Evolutionary conservation across 345 rosid genomes (phyloP).

Genomic region (Stellera chamaejasme): DNA sequence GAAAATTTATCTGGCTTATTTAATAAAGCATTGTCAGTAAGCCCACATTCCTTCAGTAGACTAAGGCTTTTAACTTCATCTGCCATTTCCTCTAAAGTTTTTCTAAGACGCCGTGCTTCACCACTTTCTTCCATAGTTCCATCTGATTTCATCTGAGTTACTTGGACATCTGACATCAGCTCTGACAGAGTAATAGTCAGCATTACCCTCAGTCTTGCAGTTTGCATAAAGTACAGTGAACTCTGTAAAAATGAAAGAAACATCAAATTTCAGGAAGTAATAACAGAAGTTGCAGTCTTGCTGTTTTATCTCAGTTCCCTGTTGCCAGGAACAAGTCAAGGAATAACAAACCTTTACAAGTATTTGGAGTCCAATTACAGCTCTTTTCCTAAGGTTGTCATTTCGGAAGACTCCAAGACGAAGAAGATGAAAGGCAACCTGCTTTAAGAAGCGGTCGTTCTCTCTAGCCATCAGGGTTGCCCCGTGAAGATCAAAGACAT

Average conservation of each 20-base stretch:
- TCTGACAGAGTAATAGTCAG: conserved; percentile 94
- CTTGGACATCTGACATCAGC: conserved; percentile 95
- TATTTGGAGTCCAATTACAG: conserved; percentile 91
- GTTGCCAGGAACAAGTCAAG: background rate
- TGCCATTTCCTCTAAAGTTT: conserved; percentile 87
- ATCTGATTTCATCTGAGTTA: conserved; percentile 91
- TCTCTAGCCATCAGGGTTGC: conserved; percentile 97
- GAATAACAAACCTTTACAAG: conserved; percentile 65
- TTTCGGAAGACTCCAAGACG: conserved; percentile 93
- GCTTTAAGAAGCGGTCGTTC: conserved; percentile 97
- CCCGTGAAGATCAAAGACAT: conserved; percentile 85
- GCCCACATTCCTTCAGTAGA: conserved; percentile 71
- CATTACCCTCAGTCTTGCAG: conserved; percentile 93
- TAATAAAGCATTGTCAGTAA: conserved; percentile 59
- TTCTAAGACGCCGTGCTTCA: conserved; percentile 85
- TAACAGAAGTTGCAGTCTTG: conserved; percentile 6
- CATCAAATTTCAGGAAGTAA: conserved; percentile 9
- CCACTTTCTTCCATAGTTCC: conserved; percentile 95
- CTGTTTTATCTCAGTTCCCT: background rate
- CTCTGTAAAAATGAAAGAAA: conserved; percentile 58
- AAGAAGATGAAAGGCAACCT: conserved; percentile 94
- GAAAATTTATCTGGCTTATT: conserved; percentile 45
- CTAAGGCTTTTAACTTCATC: conserved; percentile 61
- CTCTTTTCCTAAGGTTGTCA: conserved; percentile 87
- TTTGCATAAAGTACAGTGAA: conserved; percentile 85